phyloP scores from a whole-genome alignment of 78 protist genomes.

The Dictyostelium brefeldianum region DNA sequence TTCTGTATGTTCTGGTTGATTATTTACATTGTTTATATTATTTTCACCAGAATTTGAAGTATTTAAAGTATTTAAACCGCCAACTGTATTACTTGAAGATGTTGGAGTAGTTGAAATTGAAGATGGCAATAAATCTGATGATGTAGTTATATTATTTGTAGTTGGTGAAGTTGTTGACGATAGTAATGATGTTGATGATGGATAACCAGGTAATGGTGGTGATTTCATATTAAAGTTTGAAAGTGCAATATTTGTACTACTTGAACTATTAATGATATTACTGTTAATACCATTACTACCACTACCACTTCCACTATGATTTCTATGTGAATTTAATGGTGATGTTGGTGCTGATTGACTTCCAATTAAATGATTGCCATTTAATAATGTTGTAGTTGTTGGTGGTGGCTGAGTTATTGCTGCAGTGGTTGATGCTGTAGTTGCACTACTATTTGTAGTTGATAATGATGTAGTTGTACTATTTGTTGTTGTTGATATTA shows the following conservation, averaged over 20 bases:
- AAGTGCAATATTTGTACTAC: not conserved
- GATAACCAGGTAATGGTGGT: slow-evolving; percentile 3
- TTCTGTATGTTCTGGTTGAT: slow-evolving; percentile 56
- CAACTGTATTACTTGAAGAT: not conserved
- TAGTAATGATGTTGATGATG: not conserved
- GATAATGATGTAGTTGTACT: not conserved
- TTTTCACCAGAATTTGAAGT: slow-evolving; percentile 12
- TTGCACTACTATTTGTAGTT: not conserved
- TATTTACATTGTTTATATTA: too few species aligned
- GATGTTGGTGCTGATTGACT: slow-evolving; percentile 32
- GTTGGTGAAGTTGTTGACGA: not conserved
- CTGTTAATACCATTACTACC: not conserved
- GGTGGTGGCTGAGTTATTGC: not conserved
- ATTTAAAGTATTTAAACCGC: not conserved
- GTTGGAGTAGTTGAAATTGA: not conserved
- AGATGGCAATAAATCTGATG: not conserved
- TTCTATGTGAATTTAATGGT: slow-evolving; percentile 8
- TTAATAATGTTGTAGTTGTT: not conserved
- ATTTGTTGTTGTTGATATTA: not conserved
- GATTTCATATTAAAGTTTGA: not conserved
- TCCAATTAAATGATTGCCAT: not conserved
- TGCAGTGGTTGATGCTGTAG: not conserved
- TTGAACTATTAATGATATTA: not conserved
- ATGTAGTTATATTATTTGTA: not conserved
- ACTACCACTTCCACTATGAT: not conserved